Conservation (phyloP, 2,329 filamentous ascomycete species). For the Colletotrichum sp. region DNA sequence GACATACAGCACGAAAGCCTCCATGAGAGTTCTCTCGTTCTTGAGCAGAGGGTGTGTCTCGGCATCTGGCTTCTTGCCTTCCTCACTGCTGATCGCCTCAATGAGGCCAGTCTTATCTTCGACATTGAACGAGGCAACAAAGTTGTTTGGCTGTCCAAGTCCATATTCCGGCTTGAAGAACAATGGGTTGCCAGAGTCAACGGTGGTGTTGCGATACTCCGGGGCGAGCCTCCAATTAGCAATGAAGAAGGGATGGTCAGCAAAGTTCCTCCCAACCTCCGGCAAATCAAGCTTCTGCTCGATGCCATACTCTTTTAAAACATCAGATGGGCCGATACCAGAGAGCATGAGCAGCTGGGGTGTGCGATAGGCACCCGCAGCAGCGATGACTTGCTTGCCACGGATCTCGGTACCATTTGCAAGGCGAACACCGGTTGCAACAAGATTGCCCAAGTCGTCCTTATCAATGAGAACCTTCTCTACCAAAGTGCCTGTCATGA, state of each 20-base stretch:
- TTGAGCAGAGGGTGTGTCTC: conserved; percentile 37
- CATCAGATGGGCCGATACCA: conserved; percentile 51
- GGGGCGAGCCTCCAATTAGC: conserved; percentile 35
- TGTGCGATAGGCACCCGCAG: conserved; percentile 54
- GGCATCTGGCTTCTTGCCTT: conserved; percentile 32
- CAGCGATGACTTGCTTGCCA: conserved; percentile 42
- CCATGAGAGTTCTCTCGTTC: conserved; percentile 28
- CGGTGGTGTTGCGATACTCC: conserved; percentile 31
- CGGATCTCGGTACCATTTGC: conserved; percentile 26
- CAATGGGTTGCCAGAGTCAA: conserved; percentile 37
- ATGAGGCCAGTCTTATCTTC: conserved; percentile 31
- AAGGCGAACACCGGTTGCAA: conserved; percentile 31
- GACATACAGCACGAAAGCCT: conserved; percentile 27
- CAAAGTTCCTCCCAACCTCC: conserved; percentile 55
- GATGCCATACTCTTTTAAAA: conserved; percentile 45
- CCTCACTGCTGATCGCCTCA: conserved; percentile 36
- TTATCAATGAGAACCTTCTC: conserved; percentile 21
- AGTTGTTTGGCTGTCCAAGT: conserved; percentile 41
- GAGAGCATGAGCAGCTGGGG: conserved; percentile 59
- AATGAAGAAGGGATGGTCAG: conserved; percentile 51
- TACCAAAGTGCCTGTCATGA: conserved; percentile 28
- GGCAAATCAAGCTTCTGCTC: conserved; percentile 45
- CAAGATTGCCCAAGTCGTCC: not conserved
- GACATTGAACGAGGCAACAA: conserved; percentile 33
- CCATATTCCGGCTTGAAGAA: conserved; percentile 40